Conservation (phyloP, 495 filamentous ascomycete genomes). For the Hyaloscypha bicolor region DNA sequence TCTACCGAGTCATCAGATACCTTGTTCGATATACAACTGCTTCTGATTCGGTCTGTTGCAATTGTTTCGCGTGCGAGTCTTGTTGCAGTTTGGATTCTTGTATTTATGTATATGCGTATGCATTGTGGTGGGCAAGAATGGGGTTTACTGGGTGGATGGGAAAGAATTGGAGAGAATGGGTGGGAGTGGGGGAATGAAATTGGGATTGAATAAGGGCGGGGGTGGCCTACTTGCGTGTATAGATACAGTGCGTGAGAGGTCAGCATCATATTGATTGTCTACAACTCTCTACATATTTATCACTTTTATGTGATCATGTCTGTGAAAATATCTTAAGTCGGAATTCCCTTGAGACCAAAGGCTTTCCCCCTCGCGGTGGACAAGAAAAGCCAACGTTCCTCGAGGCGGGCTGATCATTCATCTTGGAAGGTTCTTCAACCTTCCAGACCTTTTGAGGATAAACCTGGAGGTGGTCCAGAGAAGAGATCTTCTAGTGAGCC, state of each 20-base stretch:
- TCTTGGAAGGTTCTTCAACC: too few species aligned
- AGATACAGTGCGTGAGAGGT: slow-evolving; percentile 6
- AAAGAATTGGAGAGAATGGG: not conserved
- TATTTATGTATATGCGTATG: slow-evolving; percentile 25
- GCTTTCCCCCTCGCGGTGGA: too few species aligned
- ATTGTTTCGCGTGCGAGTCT: slow-evolving; percentile 10
- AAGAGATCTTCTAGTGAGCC: too few species aligned
- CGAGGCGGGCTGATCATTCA: too few species aligned
- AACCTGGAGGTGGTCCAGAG: too few species aligned
- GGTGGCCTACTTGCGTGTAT: slow-evolving; percentile 8
- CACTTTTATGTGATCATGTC: not conserved
- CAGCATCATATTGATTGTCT: slow-evolving; percentile 17
- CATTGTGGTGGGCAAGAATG: slow-evolving; percentile 15
- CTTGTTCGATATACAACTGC: slow-evolving; percentile 40
- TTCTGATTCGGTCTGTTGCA: slow-evolving; percentile 10
- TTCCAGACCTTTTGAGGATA: too few species aligned
- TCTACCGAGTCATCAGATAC: slow-evolving; percentile 34
- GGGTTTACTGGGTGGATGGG: slow-evolving; percentile 3
- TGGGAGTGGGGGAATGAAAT: not conserved
- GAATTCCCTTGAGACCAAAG: too few species aligned
- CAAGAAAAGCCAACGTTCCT: too few species aligned
- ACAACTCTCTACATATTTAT: not conserved
- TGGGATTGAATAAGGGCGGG: not conserved
- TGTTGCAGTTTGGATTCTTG: slow-evolving; percentile 17
- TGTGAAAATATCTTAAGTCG: not conserved